These are phyloP conservation scores for Chalara sp. DNA, from an alignment of 2,329 filamentous ascomycete species.

Conservation along the genomic window DNA sequence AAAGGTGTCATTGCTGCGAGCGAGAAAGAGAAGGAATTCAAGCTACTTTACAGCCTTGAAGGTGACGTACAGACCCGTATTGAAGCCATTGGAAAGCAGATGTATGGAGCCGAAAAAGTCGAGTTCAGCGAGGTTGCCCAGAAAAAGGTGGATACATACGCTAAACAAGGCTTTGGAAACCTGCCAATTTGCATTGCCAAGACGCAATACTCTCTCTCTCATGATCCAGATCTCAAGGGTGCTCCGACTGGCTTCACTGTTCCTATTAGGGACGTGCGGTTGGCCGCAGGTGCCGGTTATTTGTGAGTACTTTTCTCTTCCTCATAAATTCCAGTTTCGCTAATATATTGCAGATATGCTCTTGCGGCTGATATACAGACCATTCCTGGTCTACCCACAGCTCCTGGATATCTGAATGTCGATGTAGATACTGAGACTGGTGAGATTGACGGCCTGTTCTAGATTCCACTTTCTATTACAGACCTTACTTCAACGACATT, in stretches of 20 bases:
- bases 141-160: conserved; percentile 95
- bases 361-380: conserved; percentile 97
- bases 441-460: conserved; percentile 86
- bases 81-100: conserved; percentile 79
- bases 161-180: conserved; percentile 83
- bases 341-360: conserved; percentile 59
- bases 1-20: conserved; percentile 78
- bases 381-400: conserved; percentile 90
- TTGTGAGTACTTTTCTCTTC: conserved; percentile 47
- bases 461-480: conserved; percentile 27
- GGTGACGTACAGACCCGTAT: conserved; percentile 82
- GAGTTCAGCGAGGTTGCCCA: conserved; percentile 92
- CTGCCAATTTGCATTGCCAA: conserved; percentile 96
- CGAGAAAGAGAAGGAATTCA: conserved; percentile 79
- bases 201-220: conserved; percentile 94
- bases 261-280: conserved; percentile 85
- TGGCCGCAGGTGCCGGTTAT: conserved; percentile 92
- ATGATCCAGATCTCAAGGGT: conserved; percentile 90
- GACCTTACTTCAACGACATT: conserved; percentile 1
- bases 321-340: conserved; percentile 10
- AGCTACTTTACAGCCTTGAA: conserved; percentile 76
- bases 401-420: conserved; percentile 91
- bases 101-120: conserved; percentile 88
- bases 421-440: conserved; percentile 79
- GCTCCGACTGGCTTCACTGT: conserved; percentile 92